Evolutionary conservation across 2,329 filamentous ascomycete species (phyloP).

Genomic region (Zymoseptoria pseudotritici): DNA sequence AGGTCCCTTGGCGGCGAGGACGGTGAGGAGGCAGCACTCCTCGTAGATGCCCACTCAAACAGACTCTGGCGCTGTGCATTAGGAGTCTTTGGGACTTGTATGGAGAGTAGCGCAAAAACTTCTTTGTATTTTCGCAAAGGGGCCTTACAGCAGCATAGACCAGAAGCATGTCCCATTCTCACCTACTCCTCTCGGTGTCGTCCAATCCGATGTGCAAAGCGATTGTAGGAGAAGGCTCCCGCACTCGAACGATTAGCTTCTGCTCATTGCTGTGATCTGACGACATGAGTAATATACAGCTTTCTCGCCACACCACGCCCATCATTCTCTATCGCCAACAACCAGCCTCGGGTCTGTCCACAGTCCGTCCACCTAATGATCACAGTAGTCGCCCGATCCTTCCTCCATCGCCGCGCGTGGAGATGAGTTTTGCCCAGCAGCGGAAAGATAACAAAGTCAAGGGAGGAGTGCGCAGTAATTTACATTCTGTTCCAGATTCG

Average conservation of each 20-base stretch:
- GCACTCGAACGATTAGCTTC: not conserved
- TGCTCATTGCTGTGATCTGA: not conserved
- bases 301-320: not conserved
- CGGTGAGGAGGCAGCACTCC: too few relatives aligned
- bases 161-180: not conserved
- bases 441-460: not conserved
- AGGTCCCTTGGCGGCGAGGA: too few relatives aligned
- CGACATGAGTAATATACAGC: not conserved
- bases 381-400: not conserved
- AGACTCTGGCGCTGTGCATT: too few relatives aligned
- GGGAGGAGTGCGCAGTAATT: not conserved
- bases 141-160: not conserved
- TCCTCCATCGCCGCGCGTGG: not conserved
- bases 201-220: not conserved
- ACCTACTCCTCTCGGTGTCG: not conserved
- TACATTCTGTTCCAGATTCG: not conserved
- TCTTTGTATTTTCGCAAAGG: not conserved
- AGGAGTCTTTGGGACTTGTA: too few relatives aligned
- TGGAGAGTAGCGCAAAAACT: too few relatives aligned
- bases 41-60: too few relatives aligned
- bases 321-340: not conserved
- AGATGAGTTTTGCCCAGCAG: not conserved
- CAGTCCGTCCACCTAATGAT: not conserved
- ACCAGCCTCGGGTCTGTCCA: too few relatives aligned
- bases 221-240: not conserved